Conservation (phyloP, 2,329 filamentous ascomycete genomes). For the Alternaria triticina region DNA sequence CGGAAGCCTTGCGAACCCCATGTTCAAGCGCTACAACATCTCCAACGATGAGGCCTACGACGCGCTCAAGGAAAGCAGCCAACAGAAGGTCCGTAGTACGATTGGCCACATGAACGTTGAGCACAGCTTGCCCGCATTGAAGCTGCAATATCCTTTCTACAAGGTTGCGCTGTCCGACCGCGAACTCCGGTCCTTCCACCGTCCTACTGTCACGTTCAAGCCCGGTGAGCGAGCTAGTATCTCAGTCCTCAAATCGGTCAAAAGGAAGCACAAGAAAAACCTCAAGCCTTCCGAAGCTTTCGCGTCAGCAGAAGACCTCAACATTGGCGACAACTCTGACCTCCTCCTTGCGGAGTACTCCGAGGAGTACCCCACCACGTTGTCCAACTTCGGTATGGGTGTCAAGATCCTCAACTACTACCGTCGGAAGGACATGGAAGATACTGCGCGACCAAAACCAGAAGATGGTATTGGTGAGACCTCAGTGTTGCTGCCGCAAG, state of each 20-base stretch:
- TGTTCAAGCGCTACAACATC: conserved; percentile 87
- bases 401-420: conserved; percentile 97
- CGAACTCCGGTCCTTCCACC: conserved; percentile 82
- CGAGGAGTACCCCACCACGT: conserved; percentile 86
- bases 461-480: conserved; percentile 80
- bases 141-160: conserved; percentile 95
- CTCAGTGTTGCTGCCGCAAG: conserved; percentile 85
- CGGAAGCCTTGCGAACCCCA: conserved; percentile 72
- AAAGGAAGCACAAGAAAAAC: conserved; percentile 80
- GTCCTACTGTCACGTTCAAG: conserved; percentile 77
- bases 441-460: conserved; percentile 74
- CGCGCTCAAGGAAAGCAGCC: conserved; percentile 92
- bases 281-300: conserved; percentile 81
- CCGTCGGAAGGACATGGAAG: conserved; percentile 78
- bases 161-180: conserved; percentile 78
- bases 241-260: conserved; percentile 70
- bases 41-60: conserved; percentile 97
- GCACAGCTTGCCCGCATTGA: conserved; percentile 89
- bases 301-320: conserved; percentile 79
- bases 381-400: conserved; percentile 98
- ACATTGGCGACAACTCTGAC: conserved; percentile 85
- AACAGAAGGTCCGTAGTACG: conserved; percentile 92
- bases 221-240: conserved; percentile 74
- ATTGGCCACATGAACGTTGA: conserved; percentile 92
- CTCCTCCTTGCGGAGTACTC: conserved; percentile 93